Conservation (phyloP, 345 rosid genomes). For the Eucalyptus fibrosa region DNA sequence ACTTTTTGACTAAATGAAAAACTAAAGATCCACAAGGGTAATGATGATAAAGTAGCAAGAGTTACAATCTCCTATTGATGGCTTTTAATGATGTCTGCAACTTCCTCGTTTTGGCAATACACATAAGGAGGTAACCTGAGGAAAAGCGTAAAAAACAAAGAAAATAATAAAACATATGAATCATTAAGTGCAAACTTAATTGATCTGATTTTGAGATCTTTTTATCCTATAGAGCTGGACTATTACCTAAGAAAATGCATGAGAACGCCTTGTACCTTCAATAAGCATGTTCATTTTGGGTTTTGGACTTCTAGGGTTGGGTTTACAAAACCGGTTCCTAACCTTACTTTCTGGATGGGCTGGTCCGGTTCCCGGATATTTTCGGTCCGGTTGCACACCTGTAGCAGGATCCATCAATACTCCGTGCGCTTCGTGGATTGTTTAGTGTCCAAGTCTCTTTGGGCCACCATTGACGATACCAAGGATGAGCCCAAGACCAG, state of each 20-base stretch:
- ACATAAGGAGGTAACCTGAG: conserved; percentile 76
- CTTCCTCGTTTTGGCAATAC: conserved; percentile 50
- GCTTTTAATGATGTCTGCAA: conserved; percentile 31
- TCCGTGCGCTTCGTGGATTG: not conserved
- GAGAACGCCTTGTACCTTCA: not conserved
- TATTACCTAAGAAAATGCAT: not conserved
- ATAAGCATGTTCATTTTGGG: too few relatives aligned
- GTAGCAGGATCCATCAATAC: not conserved
- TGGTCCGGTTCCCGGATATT: too few relatives aligned
- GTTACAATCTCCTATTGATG: conserved; percentile 67
- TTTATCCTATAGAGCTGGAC: not conserved
- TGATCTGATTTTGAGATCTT: not conserved
- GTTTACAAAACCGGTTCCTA: too few relatives aligned
- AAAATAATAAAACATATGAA: not conserved
- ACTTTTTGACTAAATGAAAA: too few relatives aligned
- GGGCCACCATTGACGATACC: not conserved
- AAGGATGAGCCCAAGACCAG: not conserved
- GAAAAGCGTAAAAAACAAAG: not conserved
- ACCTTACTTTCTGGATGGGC: too few relatives aligned
- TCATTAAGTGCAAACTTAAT: not conserved
- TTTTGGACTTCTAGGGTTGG: too few relatives aligned
- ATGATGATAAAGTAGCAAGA: conserved; percentile 62
- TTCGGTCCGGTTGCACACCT: too few relatives aligned
- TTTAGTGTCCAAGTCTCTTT: not conserved
- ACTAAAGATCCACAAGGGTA: not conserved